Percentiles rank a stretch among this genome's conserved stretches.
Conservation (phyloP, 495 filamentous ascomycete genomes). For the Xylaria nigripes region DNA sequence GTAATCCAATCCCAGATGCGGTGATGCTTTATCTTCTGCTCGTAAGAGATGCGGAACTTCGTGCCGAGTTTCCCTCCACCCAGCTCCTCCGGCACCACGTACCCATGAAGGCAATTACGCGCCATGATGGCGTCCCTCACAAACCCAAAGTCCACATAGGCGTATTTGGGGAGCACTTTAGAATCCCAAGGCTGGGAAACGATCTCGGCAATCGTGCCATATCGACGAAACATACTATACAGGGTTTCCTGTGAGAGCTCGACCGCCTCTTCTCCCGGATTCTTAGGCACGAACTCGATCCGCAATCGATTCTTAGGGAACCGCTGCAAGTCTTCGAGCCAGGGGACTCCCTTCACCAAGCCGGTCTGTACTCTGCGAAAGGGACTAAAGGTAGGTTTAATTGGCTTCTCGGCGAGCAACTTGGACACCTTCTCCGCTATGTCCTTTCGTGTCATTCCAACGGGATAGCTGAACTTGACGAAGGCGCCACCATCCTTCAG, state of each 20-base stretch:
- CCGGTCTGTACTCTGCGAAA: constrained; percentile 59
- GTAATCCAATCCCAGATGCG: constrained; percentile 82
- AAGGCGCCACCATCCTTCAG: constrained; percentile 91
- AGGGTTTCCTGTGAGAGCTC: constrained; percentile 82
- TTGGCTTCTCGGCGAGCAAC: constrained; percentile 57
- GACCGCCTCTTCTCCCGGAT: constrained; percentile 52
- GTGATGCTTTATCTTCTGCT: constrained; percentile 63
- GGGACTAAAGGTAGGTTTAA: constrained; percentile 85
- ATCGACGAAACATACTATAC: constrained; percentile 80
- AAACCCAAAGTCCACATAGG: constrained; percentile 64
- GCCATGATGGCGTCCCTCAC: constrained; percentile 74
- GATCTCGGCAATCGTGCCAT: constrained; percentile 83
- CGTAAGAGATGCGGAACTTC: constrained; percentile 69
- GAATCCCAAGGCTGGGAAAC: constrained; percentile 69
- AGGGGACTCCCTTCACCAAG: constrained; percentile 75
- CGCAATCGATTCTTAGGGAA: constrained; percentile 65
- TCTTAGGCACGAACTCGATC: constrained; percentile 74
- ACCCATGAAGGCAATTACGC: constrained; percentile 88
- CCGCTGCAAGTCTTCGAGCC: constrained; percentile 87
- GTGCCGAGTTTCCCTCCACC: constrained; percentile 71
- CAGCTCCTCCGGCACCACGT: constrained; percentile 50
- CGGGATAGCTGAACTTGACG: constrained; percentile 68
- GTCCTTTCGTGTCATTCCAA: constrained; percentile 43
- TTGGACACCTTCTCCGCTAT: constrained; percentile 44
- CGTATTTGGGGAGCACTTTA: constrained; percentile 71